These are phyloP conservation scores for Suillus lakei DNA, from an alignment of 768 basidiomycete genomes.

Conservation along the genomic window DNA sequence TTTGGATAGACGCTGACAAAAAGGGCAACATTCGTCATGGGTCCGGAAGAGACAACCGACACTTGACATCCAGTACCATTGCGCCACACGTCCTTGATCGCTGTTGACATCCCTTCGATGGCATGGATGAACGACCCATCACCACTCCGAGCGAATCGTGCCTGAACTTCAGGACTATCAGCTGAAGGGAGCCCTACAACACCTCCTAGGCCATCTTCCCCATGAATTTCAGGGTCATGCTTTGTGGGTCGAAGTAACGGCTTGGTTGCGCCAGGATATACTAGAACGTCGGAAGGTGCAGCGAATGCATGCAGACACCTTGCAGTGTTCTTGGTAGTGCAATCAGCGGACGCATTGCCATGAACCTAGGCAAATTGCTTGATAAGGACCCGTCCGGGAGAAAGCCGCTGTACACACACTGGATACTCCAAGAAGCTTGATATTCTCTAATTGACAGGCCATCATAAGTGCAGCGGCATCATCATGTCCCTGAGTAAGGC, in stretches of 20 bases:
- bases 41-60: conserved; percentile 76
- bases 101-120: conserved; percentile 68
- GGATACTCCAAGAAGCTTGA: conserved; percentile 81
- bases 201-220: conserved; percentile 81
- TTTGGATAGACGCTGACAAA: conserved; percentile 66
- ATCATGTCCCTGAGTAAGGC: conserved; percentile 72
- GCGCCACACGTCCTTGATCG: conserved; percentile 60
- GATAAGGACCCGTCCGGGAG: not conserved
- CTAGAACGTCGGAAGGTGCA: conserved; percentile 57
- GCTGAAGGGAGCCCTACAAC: conserved; percentile 73
- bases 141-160: conserved; percentile 49
- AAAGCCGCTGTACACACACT: conserved; percentile 52
- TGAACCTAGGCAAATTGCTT: conserved; percentile 58
- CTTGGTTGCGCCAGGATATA: conserved; percentile 70
- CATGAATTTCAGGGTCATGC: conserved; percentile 82
- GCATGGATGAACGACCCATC: conserved; percentile 55
- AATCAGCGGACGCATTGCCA: conserved; percentile 71
- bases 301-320: conserved; percentile 78
- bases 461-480: conserved; percentile 86
- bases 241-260: conserved; percentile 68
- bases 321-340: conserved; percentile 75
- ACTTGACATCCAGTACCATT: conserved; percentile 63
- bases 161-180: conserved; percentile 52
- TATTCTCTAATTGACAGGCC: conserved; percentile 66
- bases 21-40: conserved; percentile 83